Percentiles rank a stretch among this genome's conserved stretches.
Evolutionary conservation across 148 eudicot genomes (phyloP).

Genomic region (Chenopodium formosanum): DNA sequence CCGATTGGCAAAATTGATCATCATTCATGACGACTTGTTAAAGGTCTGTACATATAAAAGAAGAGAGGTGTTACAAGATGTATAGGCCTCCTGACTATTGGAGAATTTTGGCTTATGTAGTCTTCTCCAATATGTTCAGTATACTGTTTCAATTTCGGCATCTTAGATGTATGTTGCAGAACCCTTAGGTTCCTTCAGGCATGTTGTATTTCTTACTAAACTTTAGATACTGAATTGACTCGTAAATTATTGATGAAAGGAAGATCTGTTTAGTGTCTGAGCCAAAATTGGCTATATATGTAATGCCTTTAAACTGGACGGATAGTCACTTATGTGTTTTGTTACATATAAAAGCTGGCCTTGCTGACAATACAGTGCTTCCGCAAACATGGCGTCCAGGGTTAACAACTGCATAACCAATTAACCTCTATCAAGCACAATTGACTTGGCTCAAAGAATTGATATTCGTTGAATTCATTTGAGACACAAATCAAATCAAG

Average conservation of each 20-base stretch:
- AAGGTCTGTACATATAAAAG: constrained; percentile 22
- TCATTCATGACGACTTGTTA: constrained; percentile 5
- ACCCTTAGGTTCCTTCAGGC: background rate
- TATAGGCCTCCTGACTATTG: constrained; percentile 17
- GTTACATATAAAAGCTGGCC: background rate
- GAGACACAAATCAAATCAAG: no score
- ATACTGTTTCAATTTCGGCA: background rate
- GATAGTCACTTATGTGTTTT: background rate
- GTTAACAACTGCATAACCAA: background rate
- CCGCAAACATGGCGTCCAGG: background rate
- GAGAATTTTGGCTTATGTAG: constrained; percentile 7
- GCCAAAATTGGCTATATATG: background rate
- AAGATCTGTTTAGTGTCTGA: background rate
- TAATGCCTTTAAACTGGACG: background rate
- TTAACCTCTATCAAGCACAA: background rate
- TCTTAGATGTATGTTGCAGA: background rate
- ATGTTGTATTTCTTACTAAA: background rate
- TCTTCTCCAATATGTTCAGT: background rate
- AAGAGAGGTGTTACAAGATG: constrained; percentile 16
- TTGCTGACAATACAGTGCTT: background rate
- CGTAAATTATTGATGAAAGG: background rate
- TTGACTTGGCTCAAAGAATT: background rate
- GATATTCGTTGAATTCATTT: background rate
- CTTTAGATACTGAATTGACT: background rate
- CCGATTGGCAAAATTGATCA: constrained; percentile 6